Conservation (phyloP, 306 rosid species). For the Psophocarpus tetragonolobus region DNA sequence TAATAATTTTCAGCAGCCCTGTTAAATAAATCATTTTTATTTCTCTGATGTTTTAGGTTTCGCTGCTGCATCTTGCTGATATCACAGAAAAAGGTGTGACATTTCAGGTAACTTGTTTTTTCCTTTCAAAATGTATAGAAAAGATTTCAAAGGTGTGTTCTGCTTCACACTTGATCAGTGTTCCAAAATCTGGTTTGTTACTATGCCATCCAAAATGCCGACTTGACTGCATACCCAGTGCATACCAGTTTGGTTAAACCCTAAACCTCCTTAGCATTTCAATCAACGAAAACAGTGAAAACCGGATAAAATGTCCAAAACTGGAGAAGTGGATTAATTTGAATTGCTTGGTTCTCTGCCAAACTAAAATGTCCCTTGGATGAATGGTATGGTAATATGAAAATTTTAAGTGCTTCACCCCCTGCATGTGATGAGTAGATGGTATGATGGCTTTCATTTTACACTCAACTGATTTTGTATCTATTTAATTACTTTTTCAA, state of each 20-base stretch:
- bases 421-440: background rate
- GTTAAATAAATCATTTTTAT: constrained; percentile 16
- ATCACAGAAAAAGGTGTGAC: constrained; percentile 97
- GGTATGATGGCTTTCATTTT: background rate
- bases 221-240: background rate
- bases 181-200: constrained; percentile 13
- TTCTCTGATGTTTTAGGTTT: constrained; percentile 60
- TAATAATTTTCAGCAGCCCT: constrained; percentile 2
- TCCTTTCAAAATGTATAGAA: background rate
- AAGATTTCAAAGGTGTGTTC: constrained; percentile 4
- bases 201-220: background rate
- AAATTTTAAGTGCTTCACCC: background rate
- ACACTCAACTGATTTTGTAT: background rate
- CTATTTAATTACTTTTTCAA: background rate
- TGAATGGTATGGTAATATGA: background rate
- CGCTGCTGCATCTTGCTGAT: constrained; percentile 95
- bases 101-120: constrained; percentile 74
- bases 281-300: background rate
- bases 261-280: background rate
- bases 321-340: background rate
- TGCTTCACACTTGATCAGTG: constrained; percentile 18
- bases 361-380: background rate
- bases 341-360: background rate
- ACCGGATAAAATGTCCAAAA: background rate
- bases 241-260: background rate